A percentile compares a stretch with the other conserved stretches of the same genome.
phyloP scores from a whole-genome alignment of 2,329 filamentous ascomycete species.

The Aspergillus sp. region DNA sequence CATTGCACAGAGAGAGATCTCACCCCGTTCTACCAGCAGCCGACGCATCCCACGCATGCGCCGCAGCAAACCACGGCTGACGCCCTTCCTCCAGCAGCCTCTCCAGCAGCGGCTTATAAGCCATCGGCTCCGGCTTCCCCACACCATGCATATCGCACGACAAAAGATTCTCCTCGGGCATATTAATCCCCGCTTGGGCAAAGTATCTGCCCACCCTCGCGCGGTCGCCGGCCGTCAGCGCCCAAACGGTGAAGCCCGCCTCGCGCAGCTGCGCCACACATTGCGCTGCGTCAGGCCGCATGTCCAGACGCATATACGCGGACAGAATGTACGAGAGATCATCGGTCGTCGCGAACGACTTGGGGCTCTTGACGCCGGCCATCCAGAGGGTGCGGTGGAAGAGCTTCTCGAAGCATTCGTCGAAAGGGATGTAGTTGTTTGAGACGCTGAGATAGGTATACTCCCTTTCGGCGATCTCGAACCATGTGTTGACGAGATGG shows the following conservation, averaged over 20 bases:
- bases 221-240: slow-evolving; percentile 25
- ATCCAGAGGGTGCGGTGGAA: slow-evolving; percentile 46
- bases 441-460: slow-evolving; percentile 46
- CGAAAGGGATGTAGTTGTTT: slow-evolving; percentile 37
- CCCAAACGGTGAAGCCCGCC: slow-evolving; percentile 29
- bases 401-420: slow-evolving; percentile 35
- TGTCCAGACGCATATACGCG: slow-evolving; percentile 29
- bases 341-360: slow-evolving; percentile 34
- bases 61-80: slow-evolving; percentile 29
- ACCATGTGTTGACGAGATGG: slow-evolving; percentile 43
- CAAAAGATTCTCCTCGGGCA: slow-evolving; percentile 23
- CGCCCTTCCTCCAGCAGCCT: slow-evolving; percentile 14
- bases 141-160: slow-evolving; percentile 25
- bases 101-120: slow-evolving; percentile 23
- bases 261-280: slow-evolving; percentile 35
- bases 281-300: slow-evolving; percentile 36
- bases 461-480: slow-evolving; percentile 43
- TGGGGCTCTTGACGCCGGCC: slow-evolving; percentile 38
- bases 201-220: slow-evolving; percentile 25
- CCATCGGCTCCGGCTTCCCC: slow-evolving; percentile 25
- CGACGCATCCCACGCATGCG: slow-evolving; percentile 31
- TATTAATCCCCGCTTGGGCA: slow-evolving; percentile 19
- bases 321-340: slow-evolving; percentile 38
- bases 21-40: slow-evolving; percentile 24
- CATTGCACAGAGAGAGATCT: not conserved